phyloP scores from a whole-genome alignment of 31 red algal genomes.

The Porphyra umbilicalis region DNA sequence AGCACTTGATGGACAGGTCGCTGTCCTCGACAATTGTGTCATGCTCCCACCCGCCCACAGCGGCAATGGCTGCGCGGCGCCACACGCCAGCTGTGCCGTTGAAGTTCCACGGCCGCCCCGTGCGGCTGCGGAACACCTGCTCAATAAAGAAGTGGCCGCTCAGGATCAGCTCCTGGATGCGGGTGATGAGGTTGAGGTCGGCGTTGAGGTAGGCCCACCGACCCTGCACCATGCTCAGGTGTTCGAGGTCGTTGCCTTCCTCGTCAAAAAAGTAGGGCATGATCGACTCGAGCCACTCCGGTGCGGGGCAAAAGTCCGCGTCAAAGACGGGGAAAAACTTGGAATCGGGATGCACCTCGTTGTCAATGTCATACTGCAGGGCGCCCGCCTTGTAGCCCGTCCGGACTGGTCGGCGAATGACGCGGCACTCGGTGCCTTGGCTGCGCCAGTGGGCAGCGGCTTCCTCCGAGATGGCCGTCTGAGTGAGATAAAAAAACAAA shows the following conservation, averaged over 20 bases:
- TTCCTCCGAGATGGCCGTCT: not conserved
- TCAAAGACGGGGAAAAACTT: constrained; percentile 26
- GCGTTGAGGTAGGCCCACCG: constrained; percentile 24
- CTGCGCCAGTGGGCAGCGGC: not conserved
- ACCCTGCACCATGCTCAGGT: constrained; percentile 10
- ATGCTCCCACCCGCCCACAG: constrained; percentile 21
- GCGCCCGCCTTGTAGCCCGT: constrained; percentile 31
- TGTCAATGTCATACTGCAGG: constrained; percentile 2
- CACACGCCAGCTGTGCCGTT: constrained; percentile 34
- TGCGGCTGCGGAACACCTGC: constrained; percentile 2
- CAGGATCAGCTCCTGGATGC: constrained; percentile 15
- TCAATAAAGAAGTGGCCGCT: constrained; percentile 26
- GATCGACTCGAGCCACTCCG: constrained; percentile 3
- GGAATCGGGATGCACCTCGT: constrained; percentile 6
- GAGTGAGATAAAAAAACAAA: not conserved
- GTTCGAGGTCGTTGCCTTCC: not conserved
- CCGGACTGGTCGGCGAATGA: constrained; percentile 7
- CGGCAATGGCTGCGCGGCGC: constrained; percentile 10
- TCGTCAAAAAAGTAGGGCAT: constrained; percentile 10
- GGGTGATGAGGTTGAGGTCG: constrained; percentile 6
- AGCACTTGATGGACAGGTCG: constrained; percentile 16
- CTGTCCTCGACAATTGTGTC: constrained; percentile 34
- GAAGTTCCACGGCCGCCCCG: constrained; percentile 8
- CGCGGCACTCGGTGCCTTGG: not conserved
- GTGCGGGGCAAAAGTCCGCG: constrained; percentile 17